Percentiles rank a stretch among this genome's conserved stretches.
phyloP scores from a whole-genome alignment of 2,329 filamentous ascomycete species.

The Phialocephala sp. region DNA sequence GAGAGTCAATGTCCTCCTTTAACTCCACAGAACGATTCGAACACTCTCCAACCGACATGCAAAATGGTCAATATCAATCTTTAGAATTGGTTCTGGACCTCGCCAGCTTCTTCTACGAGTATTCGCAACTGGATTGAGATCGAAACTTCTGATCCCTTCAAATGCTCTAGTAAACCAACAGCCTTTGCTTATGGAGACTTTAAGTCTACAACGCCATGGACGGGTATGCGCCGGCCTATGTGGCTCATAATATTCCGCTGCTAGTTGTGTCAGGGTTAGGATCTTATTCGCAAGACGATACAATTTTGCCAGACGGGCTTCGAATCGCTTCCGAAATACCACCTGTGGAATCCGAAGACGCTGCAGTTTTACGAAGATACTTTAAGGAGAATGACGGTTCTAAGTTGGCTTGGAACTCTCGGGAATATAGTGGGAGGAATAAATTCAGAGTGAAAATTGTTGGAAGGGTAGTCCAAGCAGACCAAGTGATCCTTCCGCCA shows the following conservation, averaged over 20 bases:
- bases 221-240: slow-evolving; percentile 77
- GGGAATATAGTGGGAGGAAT: slow-evolving; percentile 53
- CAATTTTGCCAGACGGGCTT: slow-evolving; percentile 48
- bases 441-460: slow-evolving; percentile 74
- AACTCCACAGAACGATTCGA: background rate
- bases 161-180: background rate
- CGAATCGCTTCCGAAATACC: slow-evolving; percentile 75
- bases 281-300: slow-evolving; percentile 48
- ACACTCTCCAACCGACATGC: background rate
- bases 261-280: slow-evolving; percentile 80
- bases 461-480: slow-evolving; percentile 72
- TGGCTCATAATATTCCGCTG: slow-evolving; percentile 86
- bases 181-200: slow-evolving; percentile 39
- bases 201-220: slow-evolving; percentile 62
- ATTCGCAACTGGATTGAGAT: background rate
- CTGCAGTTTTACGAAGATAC: slow-evolving; percentile 67
- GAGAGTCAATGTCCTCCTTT: background rate
- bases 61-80: background rate
- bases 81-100: background rate
- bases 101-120: background rate
- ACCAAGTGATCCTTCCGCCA: slow-evolving; percentile 33
- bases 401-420: slow-evolving; percentile 68
- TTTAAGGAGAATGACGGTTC: slow-evolving; percentile 71
- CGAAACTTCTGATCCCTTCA: background rate
- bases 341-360: slow-evolving; percentile 67